Conservation (phyloP, 2,329 filamentous ascomycete species). For the Talaromyces sp. region DNA sequence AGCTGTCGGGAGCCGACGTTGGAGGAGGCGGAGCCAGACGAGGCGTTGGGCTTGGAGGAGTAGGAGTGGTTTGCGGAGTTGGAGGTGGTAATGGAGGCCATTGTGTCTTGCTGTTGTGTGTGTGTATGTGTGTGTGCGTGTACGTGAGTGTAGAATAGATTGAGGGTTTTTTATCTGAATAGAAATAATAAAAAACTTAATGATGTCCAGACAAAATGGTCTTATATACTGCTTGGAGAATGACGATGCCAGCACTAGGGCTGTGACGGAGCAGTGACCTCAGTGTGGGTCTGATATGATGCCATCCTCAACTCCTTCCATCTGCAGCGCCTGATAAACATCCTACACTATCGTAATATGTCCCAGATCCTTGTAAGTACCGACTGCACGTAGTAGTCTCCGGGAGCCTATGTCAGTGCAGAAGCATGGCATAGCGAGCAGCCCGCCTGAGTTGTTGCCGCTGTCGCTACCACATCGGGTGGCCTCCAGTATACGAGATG, state of each 20-base stretch:
- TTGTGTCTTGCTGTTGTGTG: no score
- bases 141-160: no score
- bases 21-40: conserved; percentile 38
- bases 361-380: not conserved
- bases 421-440: not conserved
- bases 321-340: not conserved
- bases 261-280: conserved; percentile 15
- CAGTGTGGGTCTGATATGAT: conserved; percentile 17
- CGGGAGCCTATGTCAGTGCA: not conserved
- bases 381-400: not conserved
- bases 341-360: no score
- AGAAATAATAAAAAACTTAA: no score
- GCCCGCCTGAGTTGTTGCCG: not conserved
- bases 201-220: not conserved
- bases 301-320: not conserved
- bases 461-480: not conserved
- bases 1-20: conserved; percentile 64
- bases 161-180: no score
- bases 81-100: no score
- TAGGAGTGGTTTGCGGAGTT: no score
- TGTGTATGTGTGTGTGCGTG: no score
- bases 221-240: not conserved
- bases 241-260: not conserved
- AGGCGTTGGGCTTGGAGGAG: no score
- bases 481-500: not conserved